Evolutionary conservation across 768 basidiomycete genomes (phyloP).

Genomic region (Hericium rajendrae): DNA sequence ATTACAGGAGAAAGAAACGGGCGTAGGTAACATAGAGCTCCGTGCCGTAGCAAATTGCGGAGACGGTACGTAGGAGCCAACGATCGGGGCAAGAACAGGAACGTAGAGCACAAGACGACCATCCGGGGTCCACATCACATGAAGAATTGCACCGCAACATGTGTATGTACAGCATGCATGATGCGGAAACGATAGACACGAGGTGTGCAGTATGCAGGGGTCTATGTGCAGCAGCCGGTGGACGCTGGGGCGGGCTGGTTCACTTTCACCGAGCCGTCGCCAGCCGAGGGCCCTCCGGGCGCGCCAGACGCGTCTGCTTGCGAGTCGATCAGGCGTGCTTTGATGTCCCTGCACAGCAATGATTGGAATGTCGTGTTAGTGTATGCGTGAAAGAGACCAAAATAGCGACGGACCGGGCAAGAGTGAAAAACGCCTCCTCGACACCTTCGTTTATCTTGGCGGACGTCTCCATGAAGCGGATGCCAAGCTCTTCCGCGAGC

Average conservation of each 20-base stretch:
- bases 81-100: neutral
- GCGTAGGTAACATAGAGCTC: constrained; percentile 1
- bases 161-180: neutral
- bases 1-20: constrained; percentile 19
- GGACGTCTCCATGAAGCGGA: constrained; percentile 95
- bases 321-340: constrained; percentile 92
- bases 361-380: neutral
- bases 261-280: constrained; percentile 55
- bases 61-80: neutral
- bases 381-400: neutral
- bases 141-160: neutral
- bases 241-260: constrained; percentile 43
- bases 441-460: constrained; percentile 97
- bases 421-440: constrained; percentile 96
- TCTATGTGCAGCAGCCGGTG: constrained; percentile 36
- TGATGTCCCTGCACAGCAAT: constrained; percentile 69
- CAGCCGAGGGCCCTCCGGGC: constrained; percentile 18
- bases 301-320: constrained; percentile 54
- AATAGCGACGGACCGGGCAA: constrained; percentile 65
- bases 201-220: neutral
- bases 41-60: neutral
- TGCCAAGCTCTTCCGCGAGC: constrained; percentile 87
- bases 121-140: too few relatives aligned
- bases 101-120: neutral
- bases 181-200: neutral